These are phyloP conservation scores for Saitozyma podzolica DNA, from an alignment of 768 basidiomycete species.

Conservation along the genomic window DNA sequence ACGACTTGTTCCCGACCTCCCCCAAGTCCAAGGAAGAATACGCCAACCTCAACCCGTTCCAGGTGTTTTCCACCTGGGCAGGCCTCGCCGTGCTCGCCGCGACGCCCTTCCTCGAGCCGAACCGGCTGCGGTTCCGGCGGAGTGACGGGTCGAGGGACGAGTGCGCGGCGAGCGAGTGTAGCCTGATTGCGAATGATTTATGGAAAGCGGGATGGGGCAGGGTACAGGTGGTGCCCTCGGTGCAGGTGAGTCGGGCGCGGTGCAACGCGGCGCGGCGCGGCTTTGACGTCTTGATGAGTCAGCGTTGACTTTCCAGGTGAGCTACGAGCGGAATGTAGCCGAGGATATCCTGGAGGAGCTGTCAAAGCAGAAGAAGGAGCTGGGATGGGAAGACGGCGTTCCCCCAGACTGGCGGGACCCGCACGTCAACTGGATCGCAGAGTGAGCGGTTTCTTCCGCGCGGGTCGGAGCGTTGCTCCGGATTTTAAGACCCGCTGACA, in stretches of 20 bases:
- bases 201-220: constrained; percentile 47
- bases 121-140: constrained; percentile 47
- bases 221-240: constrained; percentile 49
- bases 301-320: constrained; percentile 23
- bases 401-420: constrained; percentile 20
- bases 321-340: constrained; percentile 45
- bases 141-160: constrained; percentile 32
- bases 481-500: too few relatives aligned
- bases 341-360: constrained; percentile 32
- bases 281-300: too few relatives aligned
- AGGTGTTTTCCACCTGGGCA: constrained; percentile 51
- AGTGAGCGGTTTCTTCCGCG: constrained; percentile 1
- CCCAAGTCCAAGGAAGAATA: constrained; percentile 24
- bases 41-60: constrained; percentile 41
- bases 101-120: constrained; percentile 43
- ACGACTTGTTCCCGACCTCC: constrained; percentile 39
- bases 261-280: not conserved
- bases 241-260: constrained; percentile 43
- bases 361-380: constrained; percentile 16
- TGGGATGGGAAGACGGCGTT: constrained; percentile 43
- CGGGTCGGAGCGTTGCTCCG: too few relatives aligned
- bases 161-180: constrained; percentile 48
- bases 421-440: constrained; percentile 14
- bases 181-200: constrained; percentile 40
- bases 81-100: constrained; percentile 48